Evolutionary conservation across 2,329 filamentous ascomycete genomes (phyloP), one percentile per base, ranked within the genome.

Genomic region (Beauveria asiatica): DNA sequence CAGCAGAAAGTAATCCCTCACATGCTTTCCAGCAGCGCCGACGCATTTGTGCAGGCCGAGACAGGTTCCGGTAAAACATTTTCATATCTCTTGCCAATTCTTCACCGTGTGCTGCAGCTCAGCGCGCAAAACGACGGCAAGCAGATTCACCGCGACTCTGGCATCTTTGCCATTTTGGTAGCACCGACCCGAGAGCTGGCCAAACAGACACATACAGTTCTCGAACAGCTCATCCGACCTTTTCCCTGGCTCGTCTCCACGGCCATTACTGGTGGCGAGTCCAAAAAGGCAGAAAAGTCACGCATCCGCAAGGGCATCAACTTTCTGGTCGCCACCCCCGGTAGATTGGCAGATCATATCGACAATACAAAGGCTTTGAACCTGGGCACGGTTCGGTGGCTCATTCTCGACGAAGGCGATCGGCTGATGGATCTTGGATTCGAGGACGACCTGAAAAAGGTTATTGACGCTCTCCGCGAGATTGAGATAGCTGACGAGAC

Each of bases 351-450:
- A 4, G 94, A 99, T 76, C 94, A 99, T 73, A 76, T 99, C 52
- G 88, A 95, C 66, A 91, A 97, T 70, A 99, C 94, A 0, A 86
- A 96, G 72, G 91, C 87, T 0, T 78, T 99, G 57, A 90, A 94
- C 64, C 85, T 97, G 45, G 89, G 89, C 67, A 92, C 88, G 23
- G 93, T 97, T 5, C 82, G 93, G 62, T 99, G 94, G 94, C 77
- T 99, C 25, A 87, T 99, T 2, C 81, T 99, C 6, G 94, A 99
- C 68, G 94, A 99, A 74, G 94, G 94, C 33, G 94, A 99, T 79
- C 84, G 94, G n/a, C 78, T 99, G 70, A 97, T 99, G 93, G 94
- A 99, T 70, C 82, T 97, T 68, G 94, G 94, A 0, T 99, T 99
- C 66, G 94, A 97, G 73, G 87, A 97, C 58, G 93, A 97, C 68